Percentiles rank a stretch among this genome's conserved stretches.
Evolutionary conservation across 768 basidiomycete genomes (phyloP).

Genomic region (Mycena rosella): DNA sequence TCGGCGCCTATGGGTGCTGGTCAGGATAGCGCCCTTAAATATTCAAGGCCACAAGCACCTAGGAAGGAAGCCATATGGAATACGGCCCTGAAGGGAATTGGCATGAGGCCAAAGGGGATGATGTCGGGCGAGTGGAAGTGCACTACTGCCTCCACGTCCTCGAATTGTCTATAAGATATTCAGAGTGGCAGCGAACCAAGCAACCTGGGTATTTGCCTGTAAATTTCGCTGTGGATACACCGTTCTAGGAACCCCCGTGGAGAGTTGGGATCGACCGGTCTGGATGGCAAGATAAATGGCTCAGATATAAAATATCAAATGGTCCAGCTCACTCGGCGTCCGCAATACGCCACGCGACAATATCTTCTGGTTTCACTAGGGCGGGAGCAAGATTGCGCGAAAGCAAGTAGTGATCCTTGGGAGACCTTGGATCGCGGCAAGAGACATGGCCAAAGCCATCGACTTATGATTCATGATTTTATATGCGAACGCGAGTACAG

Average conservation of each 20-base stretch:
- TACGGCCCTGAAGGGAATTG: constrained; percentile 33
- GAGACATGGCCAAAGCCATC: constrained; percentile 38
- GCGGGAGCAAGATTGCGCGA: constrained; percentile 35
- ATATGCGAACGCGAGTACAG: not conserved
- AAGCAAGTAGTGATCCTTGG: constrained; percentile 35
- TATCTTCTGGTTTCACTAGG: constrained; percentile 29
- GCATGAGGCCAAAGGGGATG: constrained; percentile 31
- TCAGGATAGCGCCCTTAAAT: not conserved
- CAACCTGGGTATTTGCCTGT: constrained; percentile 3
- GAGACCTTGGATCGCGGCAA: constrained; percentile 36
- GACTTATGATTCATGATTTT: constrained; percentile 6
- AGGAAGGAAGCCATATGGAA: constrained; percentile 38
- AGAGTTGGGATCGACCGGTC: constrained; percentile 29
- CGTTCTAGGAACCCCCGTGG: constrained; percentile 35
- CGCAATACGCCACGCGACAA: constrained; percentile 33
- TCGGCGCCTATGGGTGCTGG: constrained; percentile 13
- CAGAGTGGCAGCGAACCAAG: not conserved
- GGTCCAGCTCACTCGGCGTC: constrained; percentile 25
- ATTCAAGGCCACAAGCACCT: not conserved
- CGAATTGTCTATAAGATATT: constrained; percentile 22
- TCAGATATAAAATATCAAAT: not conserved
- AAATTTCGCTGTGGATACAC: constrained; percentile 39
- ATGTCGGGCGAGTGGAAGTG: constrained; percentile 37
- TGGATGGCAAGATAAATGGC: not conserved
- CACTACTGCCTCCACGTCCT: constrained; percentile 34